Conservation (phyloP, 148 eudicot genomes). For the Fagopyrum tataricum region DNA sequence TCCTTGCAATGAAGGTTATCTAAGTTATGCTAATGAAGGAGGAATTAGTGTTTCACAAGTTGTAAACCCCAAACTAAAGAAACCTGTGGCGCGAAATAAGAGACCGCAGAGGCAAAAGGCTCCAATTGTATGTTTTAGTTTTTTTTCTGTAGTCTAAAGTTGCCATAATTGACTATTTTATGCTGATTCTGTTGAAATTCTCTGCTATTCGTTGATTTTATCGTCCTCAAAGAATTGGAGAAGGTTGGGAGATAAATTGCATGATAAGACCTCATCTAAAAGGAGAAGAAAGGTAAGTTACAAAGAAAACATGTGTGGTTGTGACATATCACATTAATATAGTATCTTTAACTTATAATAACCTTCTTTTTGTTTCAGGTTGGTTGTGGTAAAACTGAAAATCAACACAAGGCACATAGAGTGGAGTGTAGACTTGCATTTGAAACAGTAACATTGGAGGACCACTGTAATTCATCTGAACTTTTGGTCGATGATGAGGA, state of each 20-base stretch:
- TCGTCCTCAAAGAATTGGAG: slow-evolving; percentile 30
- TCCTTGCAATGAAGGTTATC: slow-evolving; percentile 35
- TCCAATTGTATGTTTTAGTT: slow-evolving; percentile 40
- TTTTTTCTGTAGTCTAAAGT: not conserved
- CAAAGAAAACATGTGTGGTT: slow-evolving; percentile 1
- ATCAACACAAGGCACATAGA: slow-evolving; percentile 39
- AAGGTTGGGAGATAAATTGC: slow-evolving; percentile 34
- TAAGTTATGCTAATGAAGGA: slow-evolving; percentile 17
- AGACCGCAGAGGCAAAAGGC: slow-evolving; percentile 41
- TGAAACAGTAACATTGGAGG: slow-evolving; percentile 34
- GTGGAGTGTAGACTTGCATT: slow-evolving; percentile 68
- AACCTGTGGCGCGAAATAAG: slow-evolving; percentile 24
- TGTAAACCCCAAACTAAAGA: slow-evolving; percentile 16
- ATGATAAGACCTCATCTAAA: slow-evolving; percentile 42
- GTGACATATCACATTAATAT: slow-evolving; percentile 8
- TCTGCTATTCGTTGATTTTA: not conserved
- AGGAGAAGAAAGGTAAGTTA: slow-evolving; percentile 48
- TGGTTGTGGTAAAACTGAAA: slow-evolving; percentile 26
- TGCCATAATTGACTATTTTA: not conserved
- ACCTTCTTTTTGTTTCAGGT: slow-evolving; percentile 28
- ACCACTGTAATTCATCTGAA: slow-evolving; percentile 31
- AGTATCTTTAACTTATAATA: slow-evolving; percentile 3
- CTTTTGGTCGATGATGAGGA: slow-evolving; percentile 82
- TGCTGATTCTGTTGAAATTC: slow-evolving; percentile 1
- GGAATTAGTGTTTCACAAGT: slow-evolving; percentile 8